Conservation (phyloP, 257 asterid genomes). For the Verbascum thapsus region DNA sequence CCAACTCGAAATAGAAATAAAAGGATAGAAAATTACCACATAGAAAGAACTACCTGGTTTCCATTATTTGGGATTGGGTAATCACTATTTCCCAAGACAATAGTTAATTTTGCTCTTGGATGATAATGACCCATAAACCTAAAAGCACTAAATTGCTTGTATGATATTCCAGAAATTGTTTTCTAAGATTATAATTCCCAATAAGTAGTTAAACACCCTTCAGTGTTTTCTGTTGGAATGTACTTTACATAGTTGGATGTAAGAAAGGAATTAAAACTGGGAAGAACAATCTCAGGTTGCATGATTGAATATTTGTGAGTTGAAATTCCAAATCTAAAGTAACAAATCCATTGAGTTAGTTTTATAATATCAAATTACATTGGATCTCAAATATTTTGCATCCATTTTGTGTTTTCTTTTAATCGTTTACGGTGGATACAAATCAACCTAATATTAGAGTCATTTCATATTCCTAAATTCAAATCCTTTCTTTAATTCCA, state of each 20-base stretch:
- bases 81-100: background rate
- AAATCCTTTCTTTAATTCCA: no score
- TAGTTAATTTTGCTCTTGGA: conserved; percentile 18
- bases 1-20: background rate
- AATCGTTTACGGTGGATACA: no score
- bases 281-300: no score
- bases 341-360: no score
- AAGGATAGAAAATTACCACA: background rate
- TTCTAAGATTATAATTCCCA: background rate
- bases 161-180: background rate
- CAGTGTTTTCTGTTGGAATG: background rate
- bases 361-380: no score
- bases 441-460: no score
- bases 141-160: conserved; percentile 3
- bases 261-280: background rate
- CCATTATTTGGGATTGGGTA: conserved; percentile 1
- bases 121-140: background rate
- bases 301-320: no score
- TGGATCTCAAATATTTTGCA: no score
- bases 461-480: no score
- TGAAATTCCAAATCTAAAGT: no score
- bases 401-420: no score
- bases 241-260: background rate
- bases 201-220: background rate
- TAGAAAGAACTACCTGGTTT: conserved; percentile 5